Evolutionary conservation across 192 early-diverging fungal species (phyloP).

Genomic region (Rhizophagus clarus): DNA sequence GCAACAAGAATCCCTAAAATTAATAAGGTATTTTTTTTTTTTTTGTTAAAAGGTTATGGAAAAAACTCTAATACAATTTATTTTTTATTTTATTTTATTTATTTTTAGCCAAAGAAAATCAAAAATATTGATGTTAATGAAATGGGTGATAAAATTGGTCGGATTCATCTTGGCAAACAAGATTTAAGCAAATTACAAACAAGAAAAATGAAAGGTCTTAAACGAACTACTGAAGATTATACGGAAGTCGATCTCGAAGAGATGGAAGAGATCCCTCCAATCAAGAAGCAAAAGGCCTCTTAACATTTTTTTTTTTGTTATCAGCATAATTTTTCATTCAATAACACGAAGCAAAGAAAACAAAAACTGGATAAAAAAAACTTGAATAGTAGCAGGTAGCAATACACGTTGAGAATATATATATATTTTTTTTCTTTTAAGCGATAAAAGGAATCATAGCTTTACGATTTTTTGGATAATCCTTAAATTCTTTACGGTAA

Average conservation of each 20-base stretch:
- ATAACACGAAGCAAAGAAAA: too few species aligned
- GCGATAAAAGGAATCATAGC: slow-evolving; percentile 73
- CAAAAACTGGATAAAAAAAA: too few species aligned
- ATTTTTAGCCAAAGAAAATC: slow-evolving; percentile 69
- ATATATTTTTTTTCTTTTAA: slow-evolving; percentile 37
- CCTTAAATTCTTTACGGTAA: slow-evolving; percentile 88
- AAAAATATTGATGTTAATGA: slow-evolving; percentile 92
- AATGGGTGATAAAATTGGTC: slow-evolving; percentile 90
- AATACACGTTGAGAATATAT: too few species aligned
- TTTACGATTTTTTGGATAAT: slow-evolving; percentile 87
- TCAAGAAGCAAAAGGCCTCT: background rate
- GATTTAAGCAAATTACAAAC: slow-evolving; percentile 93
- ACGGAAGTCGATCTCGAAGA: slow-evolving; percentile 20
- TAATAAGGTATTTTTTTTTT: slow-evolving; percentile 60
- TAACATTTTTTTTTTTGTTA: background rate
- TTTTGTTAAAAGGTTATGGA: too few species aligned
- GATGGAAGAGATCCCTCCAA: background rate
- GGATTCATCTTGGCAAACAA: slow-evolving; percentile 91
- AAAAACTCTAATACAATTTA: background rate
- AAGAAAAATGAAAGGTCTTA: slow-evolving; percentile 98
- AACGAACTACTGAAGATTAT: slow-evolving; percentile 46
- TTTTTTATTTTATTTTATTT: background rate
- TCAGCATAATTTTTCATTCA: too few species aligned
- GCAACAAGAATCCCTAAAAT: slow-evolving; percentile 87
- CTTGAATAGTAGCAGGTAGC: too few species aligned